These are phyloP conservation scores for Triticum timopheevii DNA, from an alignment of 176 grass and related monocot species.

Conservation along the genomic window DNA sequence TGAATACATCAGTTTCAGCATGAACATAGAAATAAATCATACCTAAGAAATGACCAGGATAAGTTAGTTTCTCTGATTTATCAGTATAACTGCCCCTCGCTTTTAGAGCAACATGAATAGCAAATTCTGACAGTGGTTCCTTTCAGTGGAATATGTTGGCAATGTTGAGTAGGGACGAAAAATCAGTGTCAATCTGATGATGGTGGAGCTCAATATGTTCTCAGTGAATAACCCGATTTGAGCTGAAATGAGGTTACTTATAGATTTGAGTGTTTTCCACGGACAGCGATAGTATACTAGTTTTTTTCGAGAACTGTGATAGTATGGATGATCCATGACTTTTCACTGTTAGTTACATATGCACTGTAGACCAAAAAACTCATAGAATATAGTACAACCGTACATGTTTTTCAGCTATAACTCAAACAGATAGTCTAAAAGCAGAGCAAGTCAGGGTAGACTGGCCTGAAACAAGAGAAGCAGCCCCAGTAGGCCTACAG, in stretches of 20 bases:
- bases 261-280: background rate
- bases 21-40: background rate
- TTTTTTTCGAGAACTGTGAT: background rate
- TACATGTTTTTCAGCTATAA: conserved; percentile 1
- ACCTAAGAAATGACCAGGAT: background rate
- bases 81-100: background rate
- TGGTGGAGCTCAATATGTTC: background rate
- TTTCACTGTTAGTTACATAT: background rate
- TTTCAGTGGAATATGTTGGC: background rate
- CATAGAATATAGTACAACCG: background rate
- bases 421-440: conserved; percentile 6
- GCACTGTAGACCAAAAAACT: background rate
- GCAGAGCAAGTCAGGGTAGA: conserved; percentile 2
- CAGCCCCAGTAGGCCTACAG: conserved; percentile 71
- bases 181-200: background rate
- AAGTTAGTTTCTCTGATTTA: background rate
- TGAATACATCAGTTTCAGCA: conserved; percentile 3
- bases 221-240: background rate
- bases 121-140: background rate
- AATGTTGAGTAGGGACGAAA: background rate
- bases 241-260: background rate
- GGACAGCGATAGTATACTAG: background rate
- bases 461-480: conserved; percentile 80
- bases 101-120: conserved; percentile 1
- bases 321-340: background rate